Evolutionary conservation across 345 rosid genomes (phyloP).

Genomic region (Eucalyptus sp.): DNA sequence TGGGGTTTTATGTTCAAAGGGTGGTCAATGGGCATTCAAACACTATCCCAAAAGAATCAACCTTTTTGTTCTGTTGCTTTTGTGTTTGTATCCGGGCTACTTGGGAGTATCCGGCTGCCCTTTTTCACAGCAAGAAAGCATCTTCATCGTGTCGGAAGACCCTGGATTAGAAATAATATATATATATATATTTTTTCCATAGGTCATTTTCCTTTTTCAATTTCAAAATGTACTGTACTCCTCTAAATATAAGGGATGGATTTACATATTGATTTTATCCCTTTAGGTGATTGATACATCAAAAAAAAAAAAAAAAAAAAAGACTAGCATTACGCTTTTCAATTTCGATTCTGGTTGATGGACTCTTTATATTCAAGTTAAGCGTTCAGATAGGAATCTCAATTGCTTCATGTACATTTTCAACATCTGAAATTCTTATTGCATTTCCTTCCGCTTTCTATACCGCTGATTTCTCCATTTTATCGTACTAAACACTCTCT

Average conservation of each 20-base stretch:
- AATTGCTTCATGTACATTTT: not conserved
- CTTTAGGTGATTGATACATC: not conserved
- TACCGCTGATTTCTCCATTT: not conserved
- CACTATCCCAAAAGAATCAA: not conserved
- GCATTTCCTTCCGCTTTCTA: not conserved
- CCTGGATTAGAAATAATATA: not conserved
- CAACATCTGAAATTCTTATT: not conserved
- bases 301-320: no score
- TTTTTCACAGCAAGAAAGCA: not conserved
- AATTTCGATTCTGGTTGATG: not conserved
- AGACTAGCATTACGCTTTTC: not conserved
- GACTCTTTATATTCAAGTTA: not conserved
- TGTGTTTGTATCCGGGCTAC: not conserved
- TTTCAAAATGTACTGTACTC: not conserved
- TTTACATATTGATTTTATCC: not conserved
- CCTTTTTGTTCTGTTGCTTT: not conserved
- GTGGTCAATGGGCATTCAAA: not conserved
- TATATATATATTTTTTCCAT: not conserved
- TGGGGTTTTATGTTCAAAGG: not conserved
- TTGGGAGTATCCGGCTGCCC: not conserved
- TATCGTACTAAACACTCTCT: not conserved
- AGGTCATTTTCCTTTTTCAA: not conserved
- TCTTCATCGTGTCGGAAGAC: not conserved
- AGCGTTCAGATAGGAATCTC: not conserved
- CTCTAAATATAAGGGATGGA: not conserved